phyloP scores from a whole-genome alignment of 441 rosid species.

The Populus hybrid region DNA sequence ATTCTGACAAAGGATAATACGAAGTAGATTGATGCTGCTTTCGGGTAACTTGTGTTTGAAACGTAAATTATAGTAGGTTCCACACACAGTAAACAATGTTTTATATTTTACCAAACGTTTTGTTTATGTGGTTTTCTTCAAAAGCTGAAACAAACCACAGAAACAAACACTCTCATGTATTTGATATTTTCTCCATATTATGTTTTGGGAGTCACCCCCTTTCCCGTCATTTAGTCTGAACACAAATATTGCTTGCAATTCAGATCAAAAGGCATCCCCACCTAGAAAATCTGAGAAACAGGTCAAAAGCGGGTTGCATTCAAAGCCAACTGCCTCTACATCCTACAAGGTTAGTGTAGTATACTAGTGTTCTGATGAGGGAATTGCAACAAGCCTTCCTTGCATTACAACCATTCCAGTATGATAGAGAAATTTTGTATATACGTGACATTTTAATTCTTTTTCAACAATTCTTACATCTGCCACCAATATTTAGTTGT shows the following conservation, averaged over 20 bases:
- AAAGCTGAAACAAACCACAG: too few relatives aligned
- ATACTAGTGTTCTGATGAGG: slow-evolving; percentile 3
- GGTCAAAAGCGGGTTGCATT: slow-evolving; percentile 41
- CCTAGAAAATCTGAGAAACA: slow-evolving; percentile 40
- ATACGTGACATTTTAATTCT: background rate
- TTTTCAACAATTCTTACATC: slow-evolving; percentile 9
- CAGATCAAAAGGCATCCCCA: slow-evolving; percentile 40
- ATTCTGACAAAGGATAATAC: background rate
- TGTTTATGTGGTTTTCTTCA: too few relatives aligned
- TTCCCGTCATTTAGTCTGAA: slow-evolving; percentile 20
- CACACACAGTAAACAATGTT: too few relatives aligned
- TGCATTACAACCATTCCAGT: background rate
- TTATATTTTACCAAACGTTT: too few relatives aligned
- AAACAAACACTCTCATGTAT: background rate
- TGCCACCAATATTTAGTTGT: slow-evolving; percentile 1
- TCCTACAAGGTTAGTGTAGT: slow-evolving; percentile 46
- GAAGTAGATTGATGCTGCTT: too few relatives aligned
- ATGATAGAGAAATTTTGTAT: background rate
- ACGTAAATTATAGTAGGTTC: too few relatives aligned
- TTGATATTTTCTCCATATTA: background rate
- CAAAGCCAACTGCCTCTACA: slow-evolving; percentile 34
- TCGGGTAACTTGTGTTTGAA: too few relatives aligned
- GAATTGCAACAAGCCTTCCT: background rate
- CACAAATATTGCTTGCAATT: slow-evolving; percentile 24
- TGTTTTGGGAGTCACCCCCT: background rate